A percentile compares a stretch with the other conserved stretches of the same genome.
Evolutionary conservation across 768 basidiomycete species (phyloP).

Genomic region (Rhizopogon roseolus): DNA sequence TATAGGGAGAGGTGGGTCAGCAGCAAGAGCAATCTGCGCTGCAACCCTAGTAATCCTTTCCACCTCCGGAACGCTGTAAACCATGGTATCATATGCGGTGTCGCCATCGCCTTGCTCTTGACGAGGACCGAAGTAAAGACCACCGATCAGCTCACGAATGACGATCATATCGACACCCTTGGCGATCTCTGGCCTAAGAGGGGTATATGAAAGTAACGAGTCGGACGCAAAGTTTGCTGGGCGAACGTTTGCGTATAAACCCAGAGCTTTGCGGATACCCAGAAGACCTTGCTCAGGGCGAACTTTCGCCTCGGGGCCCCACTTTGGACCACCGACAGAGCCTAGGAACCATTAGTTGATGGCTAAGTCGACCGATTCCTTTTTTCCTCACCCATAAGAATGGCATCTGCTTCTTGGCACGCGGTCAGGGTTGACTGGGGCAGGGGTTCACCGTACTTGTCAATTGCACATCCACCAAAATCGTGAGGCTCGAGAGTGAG

Average conservation of each 20-base stretch:
- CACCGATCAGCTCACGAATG: constrained; percentile 93
- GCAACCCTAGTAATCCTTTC: constrained; percentile 95
- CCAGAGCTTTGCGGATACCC: constrained; percentile 82
- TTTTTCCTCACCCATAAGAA: constrained; percentile 75
- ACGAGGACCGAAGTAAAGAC: constrained; percentile 91
- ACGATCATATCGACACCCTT: constrained; percentile 89
- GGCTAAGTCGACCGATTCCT: background rate
- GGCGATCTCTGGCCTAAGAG: constrained; percentile 82
- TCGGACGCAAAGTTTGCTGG: constrained; percentile 95
- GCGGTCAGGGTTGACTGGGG: constrained; percentile 83
- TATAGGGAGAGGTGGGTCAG: constrained; percentile 81
- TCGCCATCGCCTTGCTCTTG: constrained; percentile 77
- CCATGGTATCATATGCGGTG: constrained; percentile 87
- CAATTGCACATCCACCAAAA: constrained; percentile 94
- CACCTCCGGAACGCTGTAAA: constrained; percentile 88
- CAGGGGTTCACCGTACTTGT: constrained; percentile 78
- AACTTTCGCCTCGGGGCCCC: constrained; percentile 86
- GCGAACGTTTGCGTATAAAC: constrained; percentile 96
- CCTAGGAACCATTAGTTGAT: constrained; percentile 43
- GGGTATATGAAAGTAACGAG: constrained; percentile 79
- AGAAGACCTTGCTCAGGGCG: constrained; percentile 93
- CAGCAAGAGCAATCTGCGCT: constrained; percentile 81
- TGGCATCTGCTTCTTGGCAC: constrained; percentile 91
- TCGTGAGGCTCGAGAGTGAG: constrained; percentile 71
- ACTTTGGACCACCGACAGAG: constrained; percentile 98